These are phyloP conservation scores for Abrus precatorius DNA, from an alignment of 306 rosid genomes.

Conservation along the genomic window DNA sequence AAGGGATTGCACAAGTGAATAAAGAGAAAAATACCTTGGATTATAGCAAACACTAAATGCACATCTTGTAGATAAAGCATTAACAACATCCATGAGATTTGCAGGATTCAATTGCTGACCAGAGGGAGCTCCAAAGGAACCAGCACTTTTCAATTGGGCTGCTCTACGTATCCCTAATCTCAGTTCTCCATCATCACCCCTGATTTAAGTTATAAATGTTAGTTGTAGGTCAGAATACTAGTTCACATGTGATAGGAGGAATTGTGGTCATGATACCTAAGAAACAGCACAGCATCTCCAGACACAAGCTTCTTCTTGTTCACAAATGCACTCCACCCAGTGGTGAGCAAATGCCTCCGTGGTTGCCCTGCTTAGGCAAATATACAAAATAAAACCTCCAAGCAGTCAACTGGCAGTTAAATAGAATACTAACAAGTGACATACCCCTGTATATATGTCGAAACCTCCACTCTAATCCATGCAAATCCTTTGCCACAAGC, in stretches of 20 bases:
- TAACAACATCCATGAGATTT: slow-evolving; percentile 68
- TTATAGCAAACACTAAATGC: slow-evolving; percentile 79
- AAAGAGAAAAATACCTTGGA: slow-evolving; percentile 72
- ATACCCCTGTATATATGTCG: slow-evolving; percentile 95
- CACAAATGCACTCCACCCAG: slow-evolving; percentile 99
- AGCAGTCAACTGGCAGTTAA: not conserved
- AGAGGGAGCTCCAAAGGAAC: slow-evolving; percentile 57
- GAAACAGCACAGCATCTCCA: slow-evolving; percentile 97
- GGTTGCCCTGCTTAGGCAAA: slow-evolving; percentile 84
- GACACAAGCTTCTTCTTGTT: slow-evolving; percentile 98
- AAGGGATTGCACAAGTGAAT: not conserved
- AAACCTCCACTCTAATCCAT: slow-evolving; percentile 92
- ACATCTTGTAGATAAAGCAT: slow-evolving; percentile 68
- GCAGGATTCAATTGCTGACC: slow-evolving; percentile 68
- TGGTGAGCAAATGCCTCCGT: slow-evolving; percentile 97
- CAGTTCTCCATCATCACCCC: slow-evolving; percentile 93
- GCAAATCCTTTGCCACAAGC: slow-evolving; percentile 96
- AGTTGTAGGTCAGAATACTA: not conserved
- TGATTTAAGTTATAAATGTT: slow-evolving; percentile 40
- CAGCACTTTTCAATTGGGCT: slow-evolving; percentile 72
- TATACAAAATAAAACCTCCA: not conserved
- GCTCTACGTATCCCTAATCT: slow-evolving; percentile 95
- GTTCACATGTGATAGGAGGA: not conserved
- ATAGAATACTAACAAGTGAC: not conserved
- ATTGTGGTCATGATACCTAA: slow-evolving; percentile 64